Evolutionary conservation across 805 yeast genomes (phyloP).

Genomic region (Metschnikowia kunwiensis): DNA sequence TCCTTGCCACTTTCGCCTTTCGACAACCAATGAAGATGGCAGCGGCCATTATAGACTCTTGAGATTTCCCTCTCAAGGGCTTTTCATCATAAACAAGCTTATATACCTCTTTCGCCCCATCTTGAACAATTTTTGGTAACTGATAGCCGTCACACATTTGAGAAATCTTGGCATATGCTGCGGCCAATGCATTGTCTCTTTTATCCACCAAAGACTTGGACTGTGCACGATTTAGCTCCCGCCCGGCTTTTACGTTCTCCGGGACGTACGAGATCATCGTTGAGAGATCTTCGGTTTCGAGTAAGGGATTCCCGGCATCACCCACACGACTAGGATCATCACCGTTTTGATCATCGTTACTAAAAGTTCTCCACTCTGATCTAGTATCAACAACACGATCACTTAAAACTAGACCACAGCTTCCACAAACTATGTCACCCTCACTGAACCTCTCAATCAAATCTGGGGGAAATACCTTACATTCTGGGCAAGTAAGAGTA

Average conservation of each 20-base stretch:
- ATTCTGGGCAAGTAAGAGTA: slow-evolving; percentile 90
- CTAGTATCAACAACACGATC: slow-evolving; percentile 91
- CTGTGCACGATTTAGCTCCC: slow-evolving; percentile 89
- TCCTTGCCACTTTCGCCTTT: slow-evolving; percentile 88
- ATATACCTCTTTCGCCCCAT: slow-evolving; percentile 95
- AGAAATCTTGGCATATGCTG: slow-evolving; percentile 86
- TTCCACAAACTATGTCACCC: slow-evolving; percentile 97
- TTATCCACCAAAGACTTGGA: slow-evolving; percentile 79
- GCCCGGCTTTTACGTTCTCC: slow-evolving; percentile 80
- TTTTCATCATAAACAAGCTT: slow-evolving; percentile 86
- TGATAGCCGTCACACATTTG: slow-evolving; percentile 97
- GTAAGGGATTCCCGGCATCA: slow-evolving; percentile 88
- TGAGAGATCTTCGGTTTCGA: slow-evolving; percentile 87
- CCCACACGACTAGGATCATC: slow-evolving; percentile 99
- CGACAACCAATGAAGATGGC: slow-evolving; percentile 93
- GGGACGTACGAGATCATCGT: slow-evolving; percentile 88
- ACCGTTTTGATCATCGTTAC: slow-evolving; percentile 96
- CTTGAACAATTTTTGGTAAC: slow-evolving; percentile 91
- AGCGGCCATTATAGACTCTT: slow-evolving; percentile 94
- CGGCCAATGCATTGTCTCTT: slow-evolving; percentile 80
- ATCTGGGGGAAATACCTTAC: slow-evolving; percentile 94
- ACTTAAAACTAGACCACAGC: slow-evolving; percentile 91
- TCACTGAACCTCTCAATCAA: slow-evolving; percentile 92
- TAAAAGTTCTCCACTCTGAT: slow-evolving; percentile 98
- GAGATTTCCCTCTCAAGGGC: slow-evolving; percentile 83